Percentiles rank a stretch among this genome's conserved stretches.
Conservation (phyloP, 2,329 filamentous ascomycete genomes). For the Diaporthe sp. region DNA sequence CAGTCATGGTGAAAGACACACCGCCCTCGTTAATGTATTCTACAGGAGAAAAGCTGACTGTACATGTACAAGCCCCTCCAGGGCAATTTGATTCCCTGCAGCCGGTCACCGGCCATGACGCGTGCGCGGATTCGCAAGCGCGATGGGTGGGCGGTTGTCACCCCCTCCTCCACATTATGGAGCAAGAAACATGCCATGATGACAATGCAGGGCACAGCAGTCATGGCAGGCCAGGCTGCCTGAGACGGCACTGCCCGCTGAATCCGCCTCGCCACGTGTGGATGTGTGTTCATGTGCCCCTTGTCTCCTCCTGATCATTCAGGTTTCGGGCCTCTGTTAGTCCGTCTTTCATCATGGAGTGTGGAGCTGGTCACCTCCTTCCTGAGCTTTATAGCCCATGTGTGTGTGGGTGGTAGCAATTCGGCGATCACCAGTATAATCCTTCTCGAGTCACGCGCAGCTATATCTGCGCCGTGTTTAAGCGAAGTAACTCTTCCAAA, state of each 20-base stretch:
- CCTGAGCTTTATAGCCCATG: neutral
- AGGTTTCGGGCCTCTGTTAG: neutral
- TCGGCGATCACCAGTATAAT: neutral
- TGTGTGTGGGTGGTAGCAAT: neutral
- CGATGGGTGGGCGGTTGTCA: neutral
- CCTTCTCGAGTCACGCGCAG: neutral
- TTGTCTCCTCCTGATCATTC: neutral
- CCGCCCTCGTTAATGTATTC: neutral
- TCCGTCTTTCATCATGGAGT: neutral
- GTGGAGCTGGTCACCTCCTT: neutral
- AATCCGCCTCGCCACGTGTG: neutral
- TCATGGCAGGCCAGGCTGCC: neutral
- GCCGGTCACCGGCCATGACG: slow-evolving; percentile 6
- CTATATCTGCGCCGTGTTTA: slow-evolving; percentile 51
- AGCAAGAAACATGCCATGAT: neutral
- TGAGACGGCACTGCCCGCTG: neutral
- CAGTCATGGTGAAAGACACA: neutral
- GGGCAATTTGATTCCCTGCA: slow-evolving; percentile 3
- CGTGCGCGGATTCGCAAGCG: neutral
- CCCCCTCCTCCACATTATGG: neutral
- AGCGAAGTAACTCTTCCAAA: slow-evolving; percentile 99
- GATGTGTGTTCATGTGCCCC: neutral
- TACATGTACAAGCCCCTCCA: slow-evolving; percentile 20
- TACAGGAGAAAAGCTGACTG: slow-evolving; percentile 16
- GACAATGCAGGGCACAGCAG: neutral